Base-by-base conservation (phyloP, 139 green algal genomes). In the Limnomonas spitsbergensis region DNA sequence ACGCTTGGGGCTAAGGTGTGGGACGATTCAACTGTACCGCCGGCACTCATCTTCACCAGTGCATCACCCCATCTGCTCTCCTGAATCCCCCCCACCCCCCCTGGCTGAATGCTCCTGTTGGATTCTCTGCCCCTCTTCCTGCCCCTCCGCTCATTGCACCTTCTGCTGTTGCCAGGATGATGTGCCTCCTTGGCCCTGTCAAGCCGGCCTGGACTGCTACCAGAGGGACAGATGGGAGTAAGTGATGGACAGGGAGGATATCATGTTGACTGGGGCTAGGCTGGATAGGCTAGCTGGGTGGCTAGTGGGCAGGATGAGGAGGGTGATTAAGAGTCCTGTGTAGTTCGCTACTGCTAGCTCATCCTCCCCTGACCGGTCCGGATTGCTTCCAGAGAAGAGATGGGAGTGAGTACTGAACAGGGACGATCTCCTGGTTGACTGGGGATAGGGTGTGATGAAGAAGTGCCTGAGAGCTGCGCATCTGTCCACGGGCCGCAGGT, bases 131-230 rank as follows among this genome's bases (percentile, higher is more conserved):
- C 24, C 36, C n/a, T 24, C 4, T 75, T 6, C 9, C 6, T 7
- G 20, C 20, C 3, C 7, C 9, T n/a, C 36, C 3, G 9, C 68
- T 40, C 40, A 31, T 32, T 75, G 34, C 27, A 40, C 4, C 34
- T 52, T 20, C 68, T 75, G 68, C 9, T 52, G 35, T 40, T 53
- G 34, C 56, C 81, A 80, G 66, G 56, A 81, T 40, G 68, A 34
- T 52, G 54, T 34, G 4, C 42, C 69, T 38, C 36, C 40, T 3
- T 69, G 32, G 0, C 53, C 76, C 32, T 78, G 75, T 53, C 32
- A 85, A 37, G 37, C 67, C 2, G 76, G 40, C 1, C 32, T 4
- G 2, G 32, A 75, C 2, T 77, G 70, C 56, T 78, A 75, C 69
- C 69, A 36, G 1, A 53, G 47, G 4, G 69, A 78, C 56, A 32